Evolutionary conservation across 2,329 filamentous ascomycete genomes (phyloP).

Genomic region (Alternaria conjuncta): DNA sequence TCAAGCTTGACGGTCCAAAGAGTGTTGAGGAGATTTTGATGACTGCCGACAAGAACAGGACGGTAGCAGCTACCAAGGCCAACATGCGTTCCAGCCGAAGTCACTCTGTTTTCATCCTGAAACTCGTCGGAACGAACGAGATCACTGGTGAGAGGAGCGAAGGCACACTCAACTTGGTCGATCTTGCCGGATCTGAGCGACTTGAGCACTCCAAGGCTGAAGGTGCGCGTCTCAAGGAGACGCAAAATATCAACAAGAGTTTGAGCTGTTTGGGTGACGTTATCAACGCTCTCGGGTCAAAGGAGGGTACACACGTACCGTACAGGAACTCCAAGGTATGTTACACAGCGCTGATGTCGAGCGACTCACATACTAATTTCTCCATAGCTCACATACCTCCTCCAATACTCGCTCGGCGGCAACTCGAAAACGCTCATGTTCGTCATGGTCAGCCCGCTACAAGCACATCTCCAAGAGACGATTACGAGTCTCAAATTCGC

Average conservation of each 20-base stretch:
- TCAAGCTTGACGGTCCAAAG: conserved; percentile 77
- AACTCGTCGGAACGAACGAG: conserved; percentile 68
- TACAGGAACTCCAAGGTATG: conserved; percentile 91
- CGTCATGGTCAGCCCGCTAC: conserved; percentile 93
- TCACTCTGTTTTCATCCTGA: conserved; percentile 94
- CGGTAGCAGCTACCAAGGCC: conserved; percentile 94
- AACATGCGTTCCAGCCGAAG: conserved; percentile 94
- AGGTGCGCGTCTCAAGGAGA: conserved; percentile 88
- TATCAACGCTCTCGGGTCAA: conserved; percentile 87
- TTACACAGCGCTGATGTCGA: neutral
- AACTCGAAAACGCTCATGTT: conserved; percentile 99
- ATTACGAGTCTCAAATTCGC: conserved; percentile 95
- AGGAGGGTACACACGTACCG: conserved; percentile 79
- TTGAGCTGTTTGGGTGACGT: conserved; percentile 92
- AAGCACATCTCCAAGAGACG: conserved; percentile 90
- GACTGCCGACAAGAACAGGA: conserved; percentile 83
- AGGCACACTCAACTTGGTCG: conserved; percentile 93
- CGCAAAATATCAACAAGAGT: conserved; percentile 96
- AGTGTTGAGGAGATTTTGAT: conserved; percentile 81
- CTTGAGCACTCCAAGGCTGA: conserved; percentile 86
- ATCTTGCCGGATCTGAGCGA: conserved; percentile 91
- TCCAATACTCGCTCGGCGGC: conserved; percentile 93
- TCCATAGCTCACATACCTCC: conserved; percentile 79
- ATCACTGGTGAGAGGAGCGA: conserved; percentile 85
- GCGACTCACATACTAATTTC: conserved; percentile 10